phyloP scores from a whole-genome alignment of 106 monocot genomes.

The Allium fistulosum region DNA sequence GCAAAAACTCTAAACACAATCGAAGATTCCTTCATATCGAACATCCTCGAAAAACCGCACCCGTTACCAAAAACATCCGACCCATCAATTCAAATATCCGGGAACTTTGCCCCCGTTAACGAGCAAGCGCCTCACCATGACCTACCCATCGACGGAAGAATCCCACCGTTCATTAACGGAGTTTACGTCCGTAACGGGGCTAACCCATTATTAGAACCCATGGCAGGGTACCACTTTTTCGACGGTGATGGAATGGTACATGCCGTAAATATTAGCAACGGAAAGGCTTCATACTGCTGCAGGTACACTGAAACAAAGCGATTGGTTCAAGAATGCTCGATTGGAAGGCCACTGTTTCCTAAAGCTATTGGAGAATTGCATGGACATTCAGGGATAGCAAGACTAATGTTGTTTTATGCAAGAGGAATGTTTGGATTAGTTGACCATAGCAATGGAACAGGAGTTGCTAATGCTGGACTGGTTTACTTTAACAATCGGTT shows the following conservation, averaged over 20 bases:
- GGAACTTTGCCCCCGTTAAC: constrained; percentile 62
- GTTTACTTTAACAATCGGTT: constrained; percentile 58
- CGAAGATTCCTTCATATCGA: constrained; percentile 38
- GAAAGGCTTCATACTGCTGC: constrained; percentile 46
- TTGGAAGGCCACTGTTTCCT: constrained; percentile 47
- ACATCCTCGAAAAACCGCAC: constrained; percentile 34
- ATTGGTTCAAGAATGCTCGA: constrained; percentile 36
- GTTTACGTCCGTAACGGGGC: constrained; percentile 67
- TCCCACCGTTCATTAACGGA: constrained; percentile 38
- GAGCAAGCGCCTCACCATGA: constrained; percentile 28
- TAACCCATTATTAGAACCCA: constrained; percentile 47
- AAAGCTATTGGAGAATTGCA: constrained; percentile 77
- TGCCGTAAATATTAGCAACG: constrained; percentile 36
- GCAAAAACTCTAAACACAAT: constrained; percentile 34
- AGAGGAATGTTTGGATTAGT: constrained; percentile 45
- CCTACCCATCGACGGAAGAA: constrained; percentile 39
- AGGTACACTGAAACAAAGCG: constrained; percentile 54
- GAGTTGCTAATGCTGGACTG: constrained; percentile 79
- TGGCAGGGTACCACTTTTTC: constrained; percentile 64
- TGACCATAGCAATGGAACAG: constrained; percentile 44
- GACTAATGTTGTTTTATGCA: constrained; percentile 44
- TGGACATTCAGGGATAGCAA: constrained; percentile 62
- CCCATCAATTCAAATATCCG: constrained; percentile 62
- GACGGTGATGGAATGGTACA: constrained; percentile 82
- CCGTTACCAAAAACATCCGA: constrained; percentile 42